Percentiles rank a stretch among this genome's conserved stretches.
Evolutionary conservation across 1,284 basidiomycete species (phyloP).

Genomic region (Ganoderma meredithae): DNA sequence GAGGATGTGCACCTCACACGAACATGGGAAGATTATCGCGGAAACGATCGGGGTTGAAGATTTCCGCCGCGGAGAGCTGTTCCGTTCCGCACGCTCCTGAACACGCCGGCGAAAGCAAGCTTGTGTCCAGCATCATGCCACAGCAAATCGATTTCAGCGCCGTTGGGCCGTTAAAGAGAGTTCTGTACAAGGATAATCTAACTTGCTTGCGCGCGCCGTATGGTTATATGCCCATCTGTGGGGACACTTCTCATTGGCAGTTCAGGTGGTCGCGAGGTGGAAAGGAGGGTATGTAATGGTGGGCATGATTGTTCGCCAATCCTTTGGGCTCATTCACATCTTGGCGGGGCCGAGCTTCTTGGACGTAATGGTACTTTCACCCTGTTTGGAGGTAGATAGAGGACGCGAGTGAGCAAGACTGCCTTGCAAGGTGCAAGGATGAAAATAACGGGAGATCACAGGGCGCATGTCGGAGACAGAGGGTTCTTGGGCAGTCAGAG

Average conservation of each 20-base stretch:
- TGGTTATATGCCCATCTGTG: background rate
- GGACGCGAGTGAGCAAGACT: background rate
- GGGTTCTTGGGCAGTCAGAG: background rate
- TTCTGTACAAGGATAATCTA: too few relatives aligned
- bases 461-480: constrained; percentile 8
- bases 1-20: background rate
- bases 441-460: constrained; percentile 22
- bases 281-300: background rate
- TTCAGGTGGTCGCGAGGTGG: background rate
- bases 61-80: background rate
- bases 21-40: constrained; percentile 2
- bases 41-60: constrained; percentile 4
- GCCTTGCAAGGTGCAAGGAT: constrained; percentile 5
- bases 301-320: background rate
- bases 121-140: background rate
- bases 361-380: background rate
- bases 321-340: background rate
- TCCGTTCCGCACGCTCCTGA: background rate
- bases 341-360: background rate
- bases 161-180: background rate
- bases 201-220: constrained; percentile 3
- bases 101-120: background rate
- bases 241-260: background rate
- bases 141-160: background rate
- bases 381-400: constrained; percentile 1